These are phyloP conservation scores for Wallacemonas collosoma DNA, from an alignment of 208 protist species.

Conservation along the genomic window DNA sequence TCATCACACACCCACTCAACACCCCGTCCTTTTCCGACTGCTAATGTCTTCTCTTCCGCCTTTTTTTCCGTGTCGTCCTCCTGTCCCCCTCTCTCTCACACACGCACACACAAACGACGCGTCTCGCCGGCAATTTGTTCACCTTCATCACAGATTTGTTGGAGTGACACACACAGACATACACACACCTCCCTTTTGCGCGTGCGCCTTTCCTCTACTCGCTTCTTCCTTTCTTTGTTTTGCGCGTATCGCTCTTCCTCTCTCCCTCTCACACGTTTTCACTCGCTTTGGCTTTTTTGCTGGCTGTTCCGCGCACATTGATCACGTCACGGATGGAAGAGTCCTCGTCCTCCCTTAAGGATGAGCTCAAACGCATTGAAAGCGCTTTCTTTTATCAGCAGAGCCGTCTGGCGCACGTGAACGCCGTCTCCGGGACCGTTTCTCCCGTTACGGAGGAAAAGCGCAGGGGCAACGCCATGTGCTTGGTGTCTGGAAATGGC, in stretches of 20 bases:
- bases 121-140: too few species aligned
- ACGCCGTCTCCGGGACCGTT: constrained; percentile 68
- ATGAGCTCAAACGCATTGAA: constrained; percentile 82
- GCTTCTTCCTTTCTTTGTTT: constrained; percentile 16
- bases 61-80: too few species aligned
- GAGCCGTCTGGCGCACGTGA: constrained; percentile 70
- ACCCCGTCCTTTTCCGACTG: too few species aligned
- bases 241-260: neutral
- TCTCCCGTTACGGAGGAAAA: constrained; percentile 37
- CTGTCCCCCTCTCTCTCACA: too few species aligned
- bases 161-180: constrained; percentile 20
- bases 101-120: too few species aligned
- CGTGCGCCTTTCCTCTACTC: neutral
- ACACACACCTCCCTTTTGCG: neutral
- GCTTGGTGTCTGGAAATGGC: constrained; percentile 90
- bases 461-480: constrained; percentile 32
- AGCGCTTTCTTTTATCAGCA: constrained; percentile 83
- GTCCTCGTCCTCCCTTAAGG: constrained; percentile 45
- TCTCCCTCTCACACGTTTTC: neutral
- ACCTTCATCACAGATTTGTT: neutral
- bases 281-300: constrained; percentile 19
- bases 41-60: too few species aligned
- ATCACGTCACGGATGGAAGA: constrained; percentile 10
- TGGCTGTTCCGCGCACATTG: constrained; percentile 5
- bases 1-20: too few species aligned